phyloP scores from a whole-genome alignment of 139 green algal species.

The Micromonas pusilla region DNA sequence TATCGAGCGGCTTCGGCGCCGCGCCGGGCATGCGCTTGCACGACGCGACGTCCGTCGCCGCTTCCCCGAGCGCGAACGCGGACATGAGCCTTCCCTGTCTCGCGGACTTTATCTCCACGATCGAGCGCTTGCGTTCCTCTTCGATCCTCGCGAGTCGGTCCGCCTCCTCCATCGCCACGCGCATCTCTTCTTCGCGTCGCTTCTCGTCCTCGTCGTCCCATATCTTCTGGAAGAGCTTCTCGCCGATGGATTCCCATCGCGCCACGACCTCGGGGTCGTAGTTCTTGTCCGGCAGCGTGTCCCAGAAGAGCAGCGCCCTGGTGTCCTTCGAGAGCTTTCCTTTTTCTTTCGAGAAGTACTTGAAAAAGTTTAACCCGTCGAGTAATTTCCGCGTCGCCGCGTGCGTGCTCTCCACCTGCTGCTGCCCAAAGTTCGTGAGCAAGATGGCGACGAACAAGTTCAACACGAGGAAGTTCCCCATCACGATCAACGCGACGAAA shows the following conservation, averaged over 20 bases:
- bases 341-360: not conserved
- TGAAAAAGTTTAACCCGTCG: not conserved
- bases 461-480: slow-evolving; percentile 40
- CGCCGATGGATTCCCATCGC: not conserved
- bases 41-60: not conserved
- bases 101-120: not conserved
- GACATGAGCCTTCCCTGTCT: not conserved
- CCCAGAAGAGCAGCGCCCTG: not conserved
- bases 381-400: not conserved
- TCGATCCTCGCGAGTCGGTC: not conserved
- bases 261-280: not conserved
- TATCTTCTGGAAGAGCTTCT: not conserved
- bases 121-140: not conserved
- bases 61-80: not conserved
- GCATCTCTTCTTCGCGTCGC: not conserved
- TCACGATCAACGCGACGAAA: slow-evolving; percentile 36
- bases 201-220: not conserved
- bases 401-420: not conserved
- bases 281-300: not conserved
- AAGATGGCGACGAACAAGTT: slow-evolving; percentile 44
- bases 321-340: not conserved
- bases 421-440: slow-evolving; percentile 28
- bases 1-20: not conserved
- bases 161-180: not conserved
- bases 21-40: not conserved